phyloP scores from a whole-genome alignment of 1,284 basidiomycete genomes.

The Ceratorhiza oryzae-sativae region DNA sequence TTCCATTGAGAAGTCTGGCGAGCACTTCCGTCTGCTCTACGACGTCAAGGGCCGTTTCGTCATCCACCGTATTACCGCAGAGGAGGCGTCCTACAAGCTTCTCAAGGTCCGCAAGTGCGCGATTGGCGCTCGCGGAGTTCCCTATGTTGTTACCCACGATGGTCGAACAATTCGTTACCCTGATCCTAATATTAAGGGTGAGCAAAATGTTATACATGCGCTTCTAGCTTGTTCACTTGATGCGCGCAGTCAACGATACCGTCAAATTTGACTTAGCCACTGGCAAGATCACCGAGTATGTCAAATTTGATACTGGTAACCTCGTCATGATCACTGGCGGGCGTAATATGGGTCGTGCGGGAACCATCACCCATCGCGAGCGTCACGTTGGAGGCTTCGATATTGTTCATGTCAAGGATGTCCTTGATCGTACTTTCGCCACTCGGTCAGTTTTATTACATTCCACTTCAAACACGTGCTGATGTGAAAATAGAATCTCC shows the following conservation, averaged over 20 bases:
- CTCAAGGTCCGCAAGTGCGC: constrained; percentile 94
- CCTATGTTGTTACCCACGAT: constrained; percentile 98
- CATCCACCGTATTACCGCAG: constrained; percentile 98
- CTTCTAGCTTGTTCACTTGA: neutral
- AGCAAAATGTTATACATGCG: neutral
- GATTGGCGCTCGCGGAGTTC: constrained; percentile 93
- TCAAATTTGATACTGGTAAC: constrained; percentile 98
- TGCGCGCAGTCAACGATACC: constrained; percentile 83
- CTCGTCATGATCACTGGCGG: constrained; percentile 98
- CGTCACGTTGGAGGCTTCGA: constrained; percentile 98
- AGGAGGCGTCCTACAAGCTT: constrained; percentile 98
- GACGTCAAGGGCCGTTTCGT: constrained; percentile 99
- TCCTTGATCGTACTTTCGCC: constrained; percentile 93
- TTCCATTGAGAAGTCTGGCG: constrained; percentile 97
- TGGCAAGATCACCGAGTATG: constrained; percentile 90
- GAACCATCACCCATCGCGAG: constrained; percentile 95
- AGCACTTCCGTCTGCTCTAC: constrained; percentile 99
- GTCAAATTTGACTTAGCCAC: constrained; percentile 97
- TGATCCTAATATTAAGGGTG: constrained; percentile 83
- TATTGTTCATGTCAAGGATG: constrained; percentile 97
- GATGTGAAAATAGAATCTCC: constrained; percentile 67
- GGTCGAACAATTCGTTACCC: constrained; percentile 99
- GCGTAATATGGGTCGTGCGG: constrained; percentile 98
- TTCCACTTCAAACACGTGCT: neutral
- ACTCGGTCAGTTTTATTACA: constrained; percentile 72